Evolutionary conservation across 2,329 filamentous ascomycete species (phyloP), one percentile per base, ranked within the genome.

Genomic region (Ophiostoma sp.): DNA sequence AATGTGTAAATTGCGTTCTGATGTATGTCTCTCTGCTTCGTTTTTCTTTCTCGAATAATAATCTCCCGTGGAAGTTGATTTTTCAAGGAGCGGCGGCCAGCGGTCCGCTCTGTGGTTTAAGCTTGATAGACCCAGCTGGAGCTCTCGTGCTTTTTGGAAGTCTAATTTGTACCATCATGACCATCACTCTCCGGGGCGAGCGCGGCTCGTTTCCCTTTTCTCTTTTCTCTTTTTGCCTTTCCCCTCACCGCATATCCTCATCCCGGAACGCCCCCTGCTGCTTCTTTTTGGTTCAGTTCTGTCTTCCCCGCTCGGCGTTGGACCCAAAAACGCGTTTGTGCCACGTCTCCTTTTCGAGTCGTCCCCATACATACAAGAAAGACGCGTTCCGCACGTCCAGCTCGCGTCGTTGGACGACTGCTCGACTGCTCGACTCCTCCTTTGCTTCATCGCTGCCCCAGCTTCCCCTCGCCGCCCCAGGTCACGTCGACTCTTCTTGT

Each of bases 351-450:
- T 12, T 52, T 69, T 48, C 15, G 42, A 12, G 45, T 15, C 48
- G 19, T 69, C 59, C 55, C 64, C 69, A 25, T 50, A 52, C 19
- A 59, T 70, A 71, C 69, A 71, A 71, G 69, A 71, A 61, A 71
- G 69, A 63, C 69, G 69, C 69, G 69, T 64, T 48, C 39, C 42
- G 57, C 50, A n/a, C 11, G 68, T 28, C 36, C 61, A 28, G n/a
- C 61, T 25, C 33, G 36, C 15, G n/a, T 17, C 36, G 25, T 25
- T 17, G 22, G n/a, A n/a, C n/a, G n/a, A n/a, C n/a, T n/a, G n/a
- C n/a, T n/a, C n/a, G n/a, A 55, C 22, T 28, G 50, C 50, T 28
- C 42, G 12, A 12, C 15, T 12, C 17, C 31, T 36, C 57, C 17
- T 61, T 55, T n/a, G 15, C 42, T 48, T 15, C 42, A 19, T 48